phyloP scores from a whole-genome alignment of 2,329 filamentous ascomycete species.

The Paracorniculantispora psalliotae region DNA sequence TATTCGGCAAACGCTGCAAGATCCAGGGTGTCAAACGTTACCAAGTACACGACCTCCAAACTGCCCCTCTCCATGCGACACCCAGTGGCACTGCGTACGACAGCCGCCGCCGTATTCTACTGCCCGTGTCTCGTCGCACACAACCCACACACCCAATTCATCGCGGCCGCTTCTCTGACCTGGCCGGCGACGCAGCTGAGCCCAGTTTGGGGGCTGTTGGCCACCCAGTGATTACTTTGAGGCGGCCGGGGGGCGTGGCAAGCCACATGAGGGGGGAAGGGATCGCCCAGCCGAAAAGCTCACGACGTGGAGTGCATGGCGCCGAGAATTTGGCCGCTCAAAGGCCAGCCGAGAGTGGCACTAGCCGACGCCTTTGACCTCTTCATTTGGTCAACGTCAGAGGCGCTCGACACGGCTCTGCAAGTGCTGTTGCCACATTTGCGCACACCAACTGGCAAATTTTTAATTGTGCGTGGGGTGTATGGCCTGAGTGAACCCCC shows the following conservation, averaged over 20 bases:
- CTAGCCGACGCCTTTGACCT: background rate
- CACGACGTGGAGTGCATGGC: constrained; percentile 17
- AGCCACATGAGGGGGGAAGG: background rate
- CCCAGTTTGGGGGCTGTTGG: constrained; percentile 5
- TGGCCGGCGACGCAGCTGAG: background rate
- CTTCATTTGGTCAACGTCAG: background rate
- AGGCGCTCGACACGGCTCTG: background rate
- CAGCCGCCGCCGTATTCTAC: background rate
- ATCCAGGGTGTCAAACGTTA: background rate
- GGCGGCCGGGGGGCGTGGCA: background rate
- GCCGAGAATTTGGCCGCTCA: constrained; percentile 19
- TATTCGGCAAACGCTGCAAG: background rate
- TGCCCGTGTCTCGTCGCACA: background rate
- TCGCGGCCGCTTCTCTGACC: background rate
- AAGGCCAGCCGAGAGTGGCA: background rate
- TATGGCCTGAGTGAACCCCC: background rate
- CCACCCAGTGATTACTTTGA: background rate
- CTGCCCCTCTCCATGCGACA: background rate
- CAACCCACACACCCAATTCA: background rate
- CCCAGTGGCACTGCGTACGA: background rate
- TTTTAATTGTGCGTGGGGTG: background rate
- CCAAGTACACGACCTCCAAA: background rate
- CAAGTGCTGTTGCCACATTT: background rate
- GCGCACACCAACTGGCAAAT: background rate
- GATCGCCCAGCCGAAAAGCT: constrained; percentile 9